These are phyloP conservation scores for Atractiella rhizophila DNA, from an alignment of 768 basidiomycete genomes.

Conservation along the genomic window DNA sequence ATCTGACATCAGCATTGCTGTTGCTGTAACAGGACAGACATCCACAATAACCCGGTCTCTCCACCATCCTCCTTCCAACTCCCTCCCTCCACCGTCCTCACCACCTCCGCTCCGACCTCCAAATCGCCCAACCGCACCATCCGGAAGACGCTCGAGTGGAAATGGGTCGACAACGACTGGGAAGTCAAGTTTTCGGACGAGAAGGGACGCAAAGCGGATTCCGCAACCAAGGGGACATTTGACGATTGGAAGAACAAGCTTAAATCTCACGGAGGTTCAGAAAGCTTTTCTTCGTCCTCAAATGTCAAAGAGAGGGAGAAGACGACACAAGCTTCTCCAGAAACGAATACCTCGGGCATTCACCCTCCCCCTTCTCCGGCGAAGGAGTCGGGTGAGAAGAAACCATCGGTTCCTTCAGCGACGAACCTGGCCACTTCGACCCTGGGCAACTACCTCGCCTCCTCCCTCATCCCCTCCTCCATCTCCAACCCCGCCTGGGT, in stretches of 20 bases:
- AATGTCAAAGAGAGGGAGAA: neutral
- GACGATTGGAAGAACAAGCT: slow-evolving; percentile 4
- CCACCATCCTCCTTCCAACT: slow-evolving; percentile 24
- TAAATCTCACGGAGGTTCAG: neutral
- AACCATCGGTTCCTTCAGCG: no score
- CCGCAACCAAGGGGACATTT: slow-evolving; percentile 1
- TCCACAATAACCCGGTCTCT: slow-evolving; percentile 22
- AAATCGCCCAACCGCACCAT: slow-evolving; percentile 17
- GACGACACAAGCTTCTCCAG: neutral
- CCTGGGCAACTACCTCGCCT: slow-evolving; percentile 5
- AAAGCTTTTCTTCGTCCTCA: neutral
- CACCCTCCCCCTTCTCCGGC: slow-evolving; percentile 2
- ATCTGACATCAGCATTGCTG: neutral
- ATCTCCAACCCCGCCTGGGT: neutral
- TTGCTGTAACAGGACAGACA: slow-evolving; percentile 20
- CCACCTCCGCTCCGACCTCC: slow-evolving; percentile 18
- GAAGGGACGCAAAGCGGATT: neutral
- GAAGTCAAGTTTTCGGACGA: slow-evolving; percentile 15
- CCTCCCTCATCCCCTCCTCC: neutral
- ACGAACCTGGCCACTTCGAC: no score
- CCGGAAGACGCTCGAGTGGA: slow-evolving; percentile 23
- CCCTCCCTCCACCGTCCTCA: slow-evolving; percentile 20
- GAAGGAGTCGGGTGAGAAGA: no score
- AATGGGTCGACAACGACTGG: slow-evolving; percentile 28
- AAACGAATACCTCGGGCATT: slow-evolving; percentile 2